Base-by-base conservation (phyloP, 169 alveolate species). In the Sarcocystis neurona region DNA sequence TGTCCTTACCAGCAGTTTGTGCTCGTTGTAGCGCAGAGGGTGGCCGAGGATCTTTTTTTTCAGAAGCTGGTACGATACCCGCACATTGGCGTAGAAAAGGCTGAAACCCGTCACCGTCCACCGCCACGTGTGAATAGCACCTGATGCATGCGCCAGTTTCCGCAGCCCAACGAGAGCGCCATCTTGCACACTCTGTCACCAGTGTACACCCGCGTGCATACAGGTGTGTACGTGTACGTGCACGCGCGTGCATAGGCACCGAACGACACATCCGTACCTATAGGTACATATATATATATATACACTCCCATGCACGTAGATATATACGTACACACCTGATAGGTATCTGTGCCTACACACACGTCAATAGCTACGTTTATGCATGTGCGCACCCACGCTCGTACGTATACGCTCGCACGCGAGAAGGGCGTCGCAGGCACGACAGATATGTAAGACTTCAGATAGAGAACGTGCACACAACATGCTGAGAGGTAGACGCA, bases 1-100 rank as follows among this genome's bases (percentile, higher is more conserved):
- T 10, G 60, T 39, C 63, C 89, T 12, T 1, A 84, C 95, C 60
- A 96, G 91, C 72, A 96, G 91, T 75, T 96, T 96, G 84, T 95
- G 94, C 80, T 96, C 98, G 44, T 94, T 91, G 89, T 92, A 93
- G 23, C 96, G 91, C 85, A 96, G 90, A 27, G 96, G 97, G 75
- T 95, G 94, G 30, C 98, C 98, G 47, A 60, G 58, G n/a, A 91
- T 79, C 72, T 87, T 86, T 66, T 91, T 91, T 85, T 79, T 79
- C 43, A 91, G 75, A 0, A 91, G 92, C 53, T 91, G 94, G 44
- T 79, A 39, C 12, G 94, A 91, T 44, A 91, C 90, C 34, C 89
- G 90, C 6, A 91, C 84, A 46, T 91, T 91, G 44, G 91, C 91
- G 75, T 48, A 88, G 47, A 91, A 91, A 34, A 91, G 80, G n/a